Base-by-base conservation (phyloP, 306 rosid genomes). In the Acmispon strigosus region DNA sequence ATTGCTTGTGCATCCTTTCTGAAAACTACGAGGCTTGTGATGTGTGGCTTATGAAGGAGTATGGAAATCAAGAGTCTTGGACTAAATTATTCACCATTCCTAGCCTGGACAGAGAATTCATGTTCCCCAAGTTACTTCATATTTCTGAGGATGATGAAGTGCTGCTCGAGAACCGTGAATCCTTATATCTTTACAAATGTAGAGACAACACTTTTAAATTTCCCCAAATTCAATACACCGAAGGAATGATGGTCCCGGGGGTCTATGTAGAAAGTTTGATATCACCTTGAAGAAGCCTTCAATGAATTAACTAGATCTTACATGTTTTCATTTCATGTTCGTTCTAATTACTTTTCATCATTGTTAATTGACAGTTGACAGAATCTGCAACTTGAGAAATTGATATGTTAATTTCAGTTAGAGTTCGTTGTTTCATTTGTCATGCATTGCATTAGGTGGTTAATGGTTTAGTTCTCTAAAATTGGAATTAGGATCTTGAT, bases 61-160 rank as follows among this genome's bases (percentile, higher is more conserved):
- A 67, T 72, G 82, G 86, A 29, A 68, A 76, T 29, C 29, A 22
- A 41, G 83, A 73, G 6, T 82, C 86, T 50, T 82, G 84, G 87
- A 72, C 74, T 20, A 79, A 66, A 48, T 45, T 76, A 57, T 58
- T 61, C 7, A 18, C 1, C 10, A 7, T 55, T 10, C n/a, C 51
- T 27, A 27, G 4, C 2, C 10, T 22, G 0, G 9, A 3, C 42
- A 7, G n/a, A 27, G 3, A 4, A 2, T 27, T 27, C 32, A 2
- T 4, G 55, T 27, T 27, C 32, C 3, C 32, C 32, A 27, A 27
- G 0, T 4, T 4, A 2, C 45, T 58, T 60, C 14, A 37, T 42
- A 44, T 75, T 62, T 75, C 73, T 19, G 76, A 72, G 16, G 70
- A 52, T 61, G 83, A 71, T 6, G 65, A 75, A 67, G n/a, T 83